Conservation (phyloP, 2,329 filamentous ascomycete species). For the Pseudogymnoascus sp. region DNA sequence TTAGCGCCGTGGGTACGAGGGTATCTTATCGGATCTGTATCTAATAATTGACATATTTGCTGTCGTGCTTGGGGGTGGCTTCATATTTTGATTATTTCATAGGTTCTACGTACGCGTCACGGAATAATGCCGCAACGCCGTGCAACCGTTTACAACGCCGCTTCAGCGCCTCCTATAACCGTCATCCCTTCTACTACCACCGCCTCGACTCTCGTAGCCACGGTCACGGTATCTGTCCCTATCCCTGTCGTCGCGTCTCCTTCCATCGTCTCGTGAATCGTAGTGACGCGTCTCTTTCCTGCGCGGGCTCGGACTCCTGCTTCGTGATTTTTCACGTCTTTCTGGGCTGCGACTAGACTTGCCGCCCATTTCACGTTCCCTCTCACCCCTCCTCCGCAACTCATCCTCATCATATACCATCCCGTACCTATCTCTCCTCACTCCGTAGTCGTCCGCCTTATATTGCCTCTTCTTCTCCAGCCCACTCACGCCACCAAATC, state of each 20-base stretch:
- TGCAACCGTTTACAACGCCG: not conserved
- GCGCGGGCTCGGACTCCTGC: constrained; percentile 28
- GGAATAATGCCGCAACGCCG: not conserved
- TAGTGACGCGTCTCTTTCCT: constrained; percentile 11
- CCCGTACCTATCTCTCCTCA: constrained; percentile 51
- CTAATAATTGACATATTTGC: not conserved
- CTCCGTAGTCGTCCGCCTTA: constrained; percentile 41
- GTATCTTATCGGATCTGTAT: not conserved
- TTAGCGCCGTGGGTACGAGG: not conserved
- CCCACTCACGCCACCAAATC: constrained; percentile 83
- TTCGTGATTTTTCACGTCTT: constrained; percentile 28
- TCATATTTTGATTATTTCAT: not conserved
- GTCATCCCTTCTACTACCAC: constrained; percentile 18
- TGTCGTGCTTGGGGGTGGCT: not conserved
- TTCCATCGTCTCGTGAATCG: constrained; percentile 19
- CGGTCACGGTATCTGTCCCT: constrained; percentile 21
- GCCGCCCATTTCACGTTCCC: constrained; percentile 31
- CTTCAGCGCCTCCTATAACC: constrained; percentile 18
- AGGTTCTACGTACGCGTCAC: not conserved
- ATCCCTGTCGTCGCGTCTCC: constrained; percentile 15
- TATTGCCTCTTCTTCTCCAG: constrained; percentile 91
- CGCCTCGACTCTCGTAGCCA: constrained; percentile 5
- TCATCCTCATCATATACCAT: constrained; percentile 78
- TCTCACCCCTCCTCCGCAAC: constrained; percentile 45
- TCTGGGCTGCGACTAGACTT: constrained; percentile 41